Conservation (phyloP, 306 rosid species). For the Bauhinia variegata region DNA sequence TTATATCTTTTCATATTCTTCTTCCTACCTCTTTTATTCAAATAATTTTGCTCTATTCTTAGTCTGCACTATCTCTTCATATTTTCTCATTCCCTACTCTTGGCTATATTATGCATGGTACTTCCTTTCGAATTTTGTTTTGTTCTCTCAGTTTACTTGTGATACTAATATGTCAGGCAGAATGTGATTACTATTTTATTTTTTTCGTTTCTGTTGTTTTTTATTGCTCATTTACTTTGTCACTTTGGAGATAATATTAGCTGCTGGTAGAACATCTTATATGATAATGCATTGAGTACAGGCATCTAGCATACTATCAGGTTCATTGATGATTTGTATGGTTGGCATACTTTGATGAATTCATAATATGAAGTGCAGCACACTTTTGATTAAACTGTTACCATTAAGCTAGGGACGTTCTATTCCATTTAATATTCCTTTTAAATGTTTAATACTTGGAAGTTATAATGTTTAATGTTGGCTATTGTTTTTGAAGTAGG, state of each 20-base stretch:
- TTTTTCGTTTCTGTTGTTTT: not conserved
- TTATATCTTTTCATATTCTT: not conserved
- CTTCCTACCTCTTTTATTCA: not conserved
- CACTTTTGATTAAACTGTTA: slow-evolving; percentile 9
- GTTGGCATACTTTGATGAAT: slow-evolving; percentile 3
- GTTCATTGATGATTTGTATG: not conserved
- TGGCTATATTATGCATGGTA: not conserved
- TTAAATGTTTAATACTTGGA: slow-evolving; percentile 16
- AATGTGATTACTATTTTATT: slow-evolving; percentile 12
- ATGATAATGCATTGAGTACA: not conserved
- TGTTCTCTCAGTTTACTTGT: not conserved
- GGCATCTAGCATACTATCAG: no score
- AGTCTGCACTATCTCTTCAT: not conserved
- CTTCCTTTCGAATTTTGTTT: not conserved
- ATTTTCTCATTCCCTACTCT: not conserved
- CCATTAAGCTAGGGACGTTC: not conserved
- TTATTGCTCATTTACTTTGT: not conserved
- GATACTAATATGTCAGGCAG: slow-evolving; percentile 12
- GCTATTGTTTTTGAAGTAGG: not conserved
- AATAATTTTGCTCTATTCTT: not conserved
- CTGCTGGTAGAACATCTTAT: not conserved
- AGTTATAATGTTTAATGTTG: not conserved
- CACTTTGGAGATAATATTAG: slow-evolving; percentile 4
- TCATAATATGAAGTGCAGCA: not conserved
- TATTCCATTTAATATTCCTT: not conserved